Evolutionary conservation across 2,329 filamentous ascomycete genomes (phyloP).

Genomic region (Chrysoporthe cubensis): DNA sequence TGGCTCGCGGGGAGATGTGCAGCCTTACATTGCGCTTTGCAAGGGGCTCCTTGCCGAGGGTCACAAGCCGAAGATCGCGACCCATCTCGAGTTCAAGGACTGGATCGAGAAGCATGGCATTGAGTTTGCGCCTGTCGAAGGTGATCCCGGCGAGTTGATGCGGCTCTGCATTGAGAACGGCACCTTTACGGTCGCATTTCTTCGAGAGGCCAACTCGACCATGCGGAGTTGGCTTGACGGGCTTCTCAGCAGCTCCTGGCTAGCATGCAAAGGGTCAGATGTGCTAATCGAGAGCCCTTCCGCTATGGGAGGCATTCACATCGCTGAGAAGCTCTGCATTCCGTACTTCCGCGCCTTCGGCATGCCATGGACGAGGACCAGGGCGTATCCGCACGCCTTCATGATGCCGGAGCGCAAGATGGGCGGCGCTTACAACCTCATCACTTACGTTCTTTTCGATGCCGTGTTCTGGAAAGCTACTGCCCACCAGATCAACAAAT

Average conservation of each 20-base stretch:
- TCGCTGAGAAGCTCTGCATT: constrained; percentile 88
- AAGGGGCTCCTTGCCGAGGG: constrained; percentile 88
- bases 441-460: constrained; percentile 96
- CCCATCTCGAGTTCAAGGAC: constrained; percentile 83
- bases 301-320: constrained; percentile 97
- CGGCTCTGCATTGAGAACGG: constrained; percentile 94
- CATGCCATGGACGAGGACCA: constrained; percentile 97
- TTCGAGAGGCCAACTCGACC: constrained; percentile 82
- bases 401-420: constrained; percentile 91
- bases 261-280: constrained; percentile 83
- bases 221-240: constrained; percentile 97
- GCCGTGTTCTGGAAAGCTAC: constrained; percentile 96
- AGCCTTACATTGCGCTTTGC: constrained; percentile 95
- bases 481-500: constrained; percentile 86
- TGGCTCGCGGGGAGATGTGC: constrained; percentile 92
- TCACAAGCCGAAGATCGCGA: constrained; percentile 85
- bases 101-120: constrained; percentile 96
- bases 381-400: constrained; percentile 96
- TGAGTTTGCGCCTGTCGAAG: constrained; percentile 84
- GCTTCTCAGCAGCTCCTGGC: constrained; percentile 79
- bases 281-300: constrained; percentile 93
- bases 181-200: constrained; percentile 92
- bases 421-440: constrained; percentile 93
- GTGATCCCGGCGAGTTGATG: constrained; percentile 94
- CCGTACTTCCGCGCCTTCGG: constrained; percentile 98